These are phyloP conservation scores for Pyronema omphalodes DNA, from an alignment of 495 filamentous ascomycete species.

Conservation along the genomic window DNA sequence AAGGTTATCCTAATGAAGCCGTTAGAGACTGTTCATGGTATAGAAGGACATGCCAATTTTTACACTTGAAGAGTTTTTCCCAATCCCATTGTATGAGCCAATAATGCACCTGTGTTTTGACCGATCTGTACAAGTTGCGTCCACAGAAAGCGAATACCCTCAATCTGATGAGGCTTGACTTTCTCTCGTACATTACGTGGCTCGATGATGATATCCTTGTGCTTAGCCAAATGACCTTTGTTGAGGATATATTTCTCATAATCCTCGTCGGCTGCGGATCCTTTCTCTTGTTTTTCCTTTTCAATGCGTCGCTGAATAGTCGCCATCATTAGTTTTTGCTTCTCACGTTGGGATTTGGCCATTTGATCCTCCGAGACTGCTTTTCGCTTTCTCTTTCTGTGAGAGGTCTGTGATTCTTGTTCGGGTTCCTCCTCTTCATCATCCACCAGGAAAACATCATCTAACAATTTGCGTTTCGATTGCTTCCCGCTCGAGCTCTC, in stretches of 20 bases:
- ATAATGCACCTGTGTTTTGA: slow-evolving; percentile 51
- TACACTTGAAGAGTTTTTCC: slow-evolving; percentile 83
- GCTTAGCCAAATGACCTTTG: slow-evolving; percentile 12
- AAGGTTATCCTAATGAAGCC: slow-evolving; percentile 41
- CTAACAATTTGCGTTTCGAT: too few relatives aligned
- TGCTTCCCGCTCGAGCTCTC: too few relatives aligned
- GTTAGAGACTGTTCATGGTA: slow-evolving; percentile 4
- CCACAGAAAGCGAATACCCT: slow-evolving; percentile 81
- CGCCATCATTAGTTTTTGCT: slow-evolving; percentile 1
- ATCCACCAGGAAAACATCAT: too few relatives aligned
- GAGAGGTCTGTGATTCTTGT: neutral
- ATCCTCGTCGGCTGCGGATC: neutral
- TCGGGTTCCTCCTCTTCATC: neutral
- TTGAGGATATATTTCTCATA: slow-evolving; percentile 11
- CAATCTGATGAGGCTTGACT: slow-evolving; percentile 39
- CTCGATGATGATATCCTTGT: slow-evolving; percentile 30
- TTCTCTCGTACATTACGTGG: slow-evolving; percentile 29
- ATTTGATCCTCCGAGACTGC: slow-evolving; percentile 6
- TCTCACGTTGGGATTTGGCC: slow-evolving; percentile 8
- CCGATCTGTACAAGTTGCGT: slow-evolving; percentile 46
- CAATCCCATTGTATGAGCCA: slow-evolving; percentile 86
- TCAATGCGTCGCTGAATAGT: neutral
- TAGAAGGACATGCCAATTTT: slow-evolving; percentile 5
- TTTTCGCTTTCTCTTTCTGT: slow-evolving; percentile 5
- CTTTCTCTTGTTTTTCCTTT: neutral